Conservation (phyloP, 805 yeast genomes). For the Suhomyces sp. region DNA sequence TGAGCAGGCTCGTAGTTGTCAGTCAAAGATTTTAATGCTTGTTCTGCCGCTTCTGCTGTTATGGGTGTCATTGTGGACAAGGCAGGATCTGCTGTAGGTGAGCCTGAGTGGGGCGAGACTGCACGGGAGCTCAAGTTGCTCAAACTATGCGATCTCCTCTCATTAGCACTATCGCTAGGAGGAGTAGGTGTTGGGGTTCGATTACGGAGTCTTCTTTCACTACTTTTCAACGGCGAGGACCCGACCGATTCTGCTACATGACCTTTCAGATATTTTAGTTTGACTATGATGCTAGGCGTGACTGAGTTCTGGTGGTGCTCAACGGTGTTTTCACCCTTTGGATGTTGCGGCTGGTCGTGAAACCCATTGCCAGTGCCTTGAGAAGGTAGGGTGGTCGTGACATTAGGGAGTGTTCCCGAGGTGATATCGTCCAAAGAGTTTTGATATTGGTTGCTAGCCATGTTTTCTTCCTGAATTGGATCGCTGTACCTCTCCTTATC, state of each 20-base stretch:
- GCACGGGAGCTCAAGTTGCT: not conserved
- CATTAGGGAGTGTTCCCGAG: not conserved
- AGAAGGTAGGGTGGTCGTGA: not conserved
- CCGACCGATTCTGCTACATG: not conserved
- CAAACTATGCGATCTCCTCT: not conserved
- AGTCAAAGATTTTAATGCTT: not conserved
- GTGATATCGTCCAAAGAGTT: not conserved
- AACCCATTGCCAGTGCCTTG: not conserved
- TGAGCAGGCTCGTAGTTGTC: not conserved
- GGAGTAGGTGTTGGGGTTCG: not conserved
- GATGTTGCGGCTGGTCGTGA: not conserved
- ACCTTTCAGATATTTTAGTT: not conserved
- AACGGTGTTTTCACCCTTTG: slow-evolving; percentile 1
- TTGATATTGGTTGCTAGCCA: not conserved
- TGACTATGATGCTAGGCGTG: not conserved
- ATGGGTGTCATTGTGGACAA: not conserved
- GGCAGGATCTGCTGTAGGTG: not conserved
- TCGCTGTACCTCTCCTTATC: not conserved
- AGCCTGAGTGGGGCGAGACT: not conserved
- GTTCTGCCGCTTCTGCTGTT: not conserved
- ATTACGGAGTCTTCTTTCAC: not conserved
- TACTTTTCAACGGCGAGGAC: not conserved
- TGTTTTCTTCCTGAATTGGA: not conserved
- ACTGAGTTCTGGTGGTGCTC: slow-evolving; percentile 1
- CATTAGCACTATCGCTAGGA: not conserved